Evolutionary conservation across 345 rosid species (phyloP).

Genomic region (Hevea brasiliensis): DNA sequence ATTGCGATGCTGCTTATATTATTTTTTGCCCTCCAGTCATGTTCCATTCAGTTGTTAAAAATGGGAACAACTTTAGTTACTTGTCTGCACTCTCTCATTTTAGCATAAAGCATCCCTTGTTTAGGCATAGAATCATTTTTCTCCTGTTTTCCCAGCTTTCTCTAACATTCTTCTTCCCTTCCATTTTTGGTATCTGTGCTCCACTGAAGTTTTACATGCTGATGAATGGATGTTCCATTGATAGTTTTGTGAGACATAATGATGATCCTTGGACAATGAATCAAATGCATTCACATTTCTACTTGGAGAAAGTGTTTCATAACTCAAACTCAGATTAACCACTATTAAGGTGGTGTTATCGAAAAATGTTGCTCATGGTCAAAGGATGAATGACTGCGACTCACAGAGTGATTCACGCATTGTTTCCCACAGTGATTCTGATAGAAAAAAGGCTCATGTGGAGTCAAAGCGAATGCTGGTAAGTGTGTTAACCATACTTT

Average conservation of each 20-base stretch:
- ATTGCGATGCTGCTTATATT: no score
- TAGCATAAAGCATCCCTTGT: not conserved
- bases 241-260: constrained; percentile 57
- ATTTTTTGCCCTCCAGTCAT: not conserved
- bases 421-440: constrained; percentile 16
- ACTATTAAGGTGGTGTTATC: constrained; percentile 64
- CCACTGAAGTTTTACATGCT: not conserved
- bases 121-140: not conserved
- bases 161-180: not conserved
- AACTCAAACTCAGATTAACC: constrained; percentile 57
- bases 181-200: not conserved
- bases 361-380: constrained; percentile 38
- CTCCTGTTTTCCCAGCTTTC: not conserved
- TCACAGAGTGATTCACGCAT: constrained; percentile 14
- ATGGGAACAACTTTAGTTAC: no score
- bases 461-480: constrained; percentile 34
- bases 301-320: constrained; percentile 66
- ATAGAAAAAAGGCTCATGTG: constrained; percentile 16
- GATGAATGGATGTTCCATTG: constrained; percentile 20
- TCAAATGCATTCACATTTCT: constrained; percentile 62
- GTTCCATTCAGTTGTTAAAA: not conserved
- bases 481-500: constrained; percentile 21
- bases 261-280: constrained; percentile 54
- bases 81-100: not conserved
- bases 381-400: constrained; percentile 28